phyloP scores from a whole-genome alignment of 805 yeast species.

The Candida sithepensis region DNA sequence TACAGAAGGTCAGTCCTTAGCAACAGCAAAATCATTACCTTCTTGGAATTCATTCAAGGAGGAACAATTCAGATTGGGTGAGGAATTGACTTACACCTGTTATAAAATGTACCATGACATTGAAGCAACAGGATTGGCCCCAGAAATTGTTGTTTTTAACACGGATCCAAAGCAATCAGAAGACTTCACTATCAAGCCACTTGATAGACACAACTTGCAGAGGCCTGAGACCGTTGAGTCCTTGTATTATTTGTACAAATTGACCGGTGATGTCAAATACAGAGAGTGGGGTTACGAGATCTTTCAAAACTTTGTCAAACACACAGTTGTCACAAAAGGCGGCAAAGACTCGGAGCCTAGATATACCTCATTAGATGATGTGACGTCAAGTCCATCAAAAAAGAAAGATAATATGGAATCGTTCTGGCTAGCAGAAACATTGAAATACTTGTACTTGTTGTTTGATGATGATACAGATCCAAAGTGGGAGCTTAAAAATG shows the following conservation, averaged over 20 bases:
- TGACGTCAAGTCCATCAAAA: conserved; percentile 52
- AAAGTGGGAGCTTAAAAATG: conserved; percentile 59
- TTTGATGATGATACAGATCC: conserved; percentile 63
- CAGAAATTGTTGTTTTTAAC: conserved; percentile 87
- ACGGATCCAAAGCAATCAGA: conserved; percentile 37
- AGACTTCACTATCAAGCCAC: conserved; percentile 67
- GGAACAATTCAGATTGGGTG: conserved; percentile 64
- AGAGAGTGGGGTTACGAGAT: conserved; percentile 90
- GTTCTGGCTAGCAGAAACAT: conserved; percentile 91
- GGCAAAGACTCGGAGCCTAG: conserved; percentile 42
- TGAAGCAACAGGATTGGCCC: conserved; percentile 73
- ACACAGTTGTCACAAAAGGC: conserved; percentile 48
- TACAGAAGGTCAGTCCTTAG: conserved; percentile 63
- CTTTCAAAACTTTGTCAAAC: conserved; percentile 62
- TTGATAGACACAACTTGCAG: conserved; percentile 81
- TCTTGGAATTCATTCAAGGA: conserved; percentile 59
- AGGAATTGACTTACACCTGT: conserved; percentile 75
- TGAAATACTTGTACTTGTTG: conserved; percentile 76
- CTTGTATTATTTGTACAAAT: conserved; percentile 70
- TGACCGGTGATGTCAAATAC: conserved; percentile 77
- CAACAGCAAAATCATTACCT: conserved; percentile 49
- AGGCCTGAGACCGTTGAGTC: conserved; percentile 95
- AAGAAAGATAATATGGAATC: conserved; percentile 77
- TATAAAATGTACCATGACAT: conserved; percentile 76
- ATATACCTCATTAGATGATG: conserved; percentile 66